Evolutionary conservation across 2,329 filamentous ascomycete genomes (phyloP).

Genomic region (Exophiala spinifera): DNA sequence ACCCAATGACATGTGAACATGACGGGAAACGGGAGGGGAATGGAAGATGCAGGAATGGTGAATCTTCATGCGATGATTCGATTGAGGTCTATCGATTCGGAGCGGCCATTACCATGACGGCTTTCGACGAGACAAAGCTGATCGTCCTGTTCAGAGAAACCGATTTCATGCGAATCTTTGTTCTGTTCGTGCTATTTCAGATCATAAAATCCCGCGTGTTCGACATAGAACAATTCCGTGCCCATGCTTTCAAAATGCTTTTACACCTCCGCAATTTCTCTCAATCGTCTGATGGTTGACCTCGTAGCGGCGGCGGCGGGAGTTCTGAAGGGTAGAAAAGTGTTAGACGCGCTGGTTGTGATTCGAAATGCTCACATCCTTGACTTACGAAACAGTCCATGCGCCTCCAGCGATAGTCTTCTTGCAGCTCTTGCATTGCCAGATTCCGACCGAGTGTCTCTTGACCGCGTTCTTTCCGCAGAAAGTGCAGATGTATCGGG

Average conservation of each 20-base stretch:
- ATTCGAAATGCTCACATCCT: conserved; percentile 5
- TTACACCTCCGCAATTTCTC: conserved; percentile 89
- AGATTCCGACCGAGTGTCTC: conserved; percentile 89
- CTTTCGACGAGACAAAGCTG: conserved; percentile 20
- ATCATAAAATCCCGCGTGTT: conserved; percentile 8
- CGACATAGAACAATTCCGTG: conserved; percentile 20
- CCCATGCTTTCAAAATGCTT: conserved; percentile 21
- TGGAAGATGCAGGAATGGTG: background rate
- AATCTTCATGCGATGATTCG: conserved; percentile 19
- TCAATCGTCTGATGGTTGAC: conserved; percentile 94
- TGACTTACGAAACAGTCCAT: conserved; percentile 91
- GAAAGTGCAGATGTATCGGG: conserved; percentile 92
- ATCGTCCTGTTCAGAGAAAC: conserved; percentile 10
- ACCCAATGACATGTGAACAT: background rate
- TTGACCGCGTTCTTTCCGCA: conserved; percentile 95
- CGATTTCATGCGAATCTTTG: conserved; percentile 11
- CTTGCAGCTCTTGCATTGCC: conserved; percentile 93
- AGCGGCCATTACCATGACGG: conserved; percentile 15
- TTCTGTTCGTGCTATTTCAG: conserved; percentile 7
- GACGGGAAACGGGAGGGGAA: conserved; percentile 1
- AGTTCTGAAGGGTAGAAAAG: conserved; percentile 56
- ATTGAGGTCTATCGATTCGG: conserved; percentile 28
- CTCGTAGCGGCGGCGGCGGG: conserved; percentile 90
- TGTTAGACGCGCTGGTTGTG: conserved; percentile 5
- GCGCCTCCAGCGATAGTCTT: conserved; percentile 93